phyloP scores from a whole-genome alignment of 345 rosid genomes.

The Pistacia integerrima region DNA sequence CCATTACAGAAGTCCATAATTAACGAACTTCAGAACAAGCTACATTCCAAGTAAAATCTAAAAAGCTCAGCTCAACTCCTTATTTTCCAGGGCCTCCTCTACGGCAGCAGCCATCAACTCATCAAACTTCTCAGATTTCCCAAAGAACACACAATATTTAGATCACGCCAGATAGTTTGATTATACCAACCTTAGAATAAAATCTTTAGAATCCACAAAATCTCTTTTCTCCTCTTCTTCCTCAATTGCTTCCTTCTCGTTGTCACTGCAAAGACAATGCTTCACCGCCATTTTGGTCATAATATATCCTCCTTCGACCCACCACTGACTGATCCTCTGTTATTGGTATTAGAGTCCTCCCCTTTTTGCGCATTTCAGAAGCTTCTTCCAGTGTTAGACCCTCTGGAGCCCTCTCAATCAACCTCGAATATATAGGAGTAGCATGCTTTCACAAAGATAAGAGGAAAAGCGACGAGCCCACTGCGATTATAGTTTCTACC shows the following conservation, averaged over 20 bases:
- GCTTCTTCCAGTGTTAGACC: conserved; percentile 76
- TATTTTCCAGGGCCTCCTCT: conserved; percentile 49
- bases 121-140: conserved; percentile 70
- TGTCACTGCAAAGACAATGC: too few species aligned
- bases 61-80: conserved; percentile 47
- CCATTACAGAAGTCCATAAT: conserved; percentile 17
- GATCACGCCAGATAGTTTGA: too few species aligned
- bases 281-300: too few species aligned
- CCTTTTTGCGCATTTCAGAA: conserved; percentile 75
- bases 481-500: conserved; percentile 91
- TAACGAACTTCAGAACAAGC: conserved; percentile 3
- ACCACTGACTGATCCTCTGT: too few species aligned
- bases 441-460: conserved; percentile 92
- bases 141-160: too few species aligned
- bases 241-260: too few species aligned
- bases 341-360: conserved; percentile 69
- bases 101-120: conserved; percentile 73
- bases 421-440: conserved; percentile 77
- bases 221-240: too few species aligned
- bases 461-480: conserved; percentile 76
- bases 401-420: conserved; percentile 67
- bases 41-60: conserved; percentile 9
- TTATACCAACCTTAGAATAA: too few species aligned
- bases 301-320: too few species aligned
- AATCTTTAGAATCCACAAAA: too few species aligned